Base-by-base conservation (phyloP, 495 filamentous ascomycete species). In the Tuber microsphaerosporum region DNA sequence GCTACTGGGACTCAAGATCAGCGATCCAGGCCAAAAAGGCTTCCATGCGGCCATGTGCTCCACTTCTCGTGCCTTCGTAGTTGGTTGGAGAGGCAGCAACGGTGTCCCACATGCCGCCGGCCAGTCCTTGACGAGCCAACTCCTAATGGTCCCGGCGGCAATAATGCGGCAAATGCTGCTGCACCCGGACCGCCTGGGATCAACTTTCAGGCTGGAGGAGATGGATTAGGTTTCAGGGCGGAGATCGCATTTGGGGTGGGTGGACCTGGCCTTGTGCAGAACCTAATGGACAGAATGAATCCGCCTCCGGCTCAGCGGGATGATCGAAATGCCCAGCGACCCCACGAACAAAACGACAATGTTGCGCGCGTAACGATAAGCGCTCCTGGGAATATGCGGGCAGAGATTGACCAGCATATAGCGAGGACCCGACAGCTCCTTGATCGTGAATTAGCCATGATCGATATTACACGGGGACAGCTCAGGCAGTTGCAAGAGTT, bases 41-140 rank as follows among this genome's bases (percentile, higher is more conserved):
- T 99, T 16, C 95, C 95, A 0, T 99, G 95, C 83, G 94, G 94
- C 3, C 95, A 99, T 83, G 94, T 97, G 70, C 85, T 99, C 45
- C 95, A 99, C 84, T 93, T 97, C 77, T 90, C 93, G 31, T 99
- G 95, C 82, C 88, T 99, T 69, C 91, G 93, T 81, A 96, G 94
- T 83, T 99, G 95, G 95, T 86, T 99, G n/a, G 95, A 98, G 85
- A 90, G 95, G 73, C 95, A 99, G 83, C 96, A 98, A 83, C 94
- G 95, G 37, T 99, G 95, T 84, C 95, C 95, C 17, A 98, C 94
- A 5, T 99, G 95, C 83, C 90, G 95, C 74, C 88, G 92, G 44
- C 89, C 95, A 34, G 96, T 99, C 44, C 84, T 92, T 1, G 80
- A 81, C 46, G 77, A 78, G 34, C 76, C 76, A 17, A 71, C 75